Conservation (phyloP, 805 yeast genomes). For the Yarrowia deformans region DNA sequence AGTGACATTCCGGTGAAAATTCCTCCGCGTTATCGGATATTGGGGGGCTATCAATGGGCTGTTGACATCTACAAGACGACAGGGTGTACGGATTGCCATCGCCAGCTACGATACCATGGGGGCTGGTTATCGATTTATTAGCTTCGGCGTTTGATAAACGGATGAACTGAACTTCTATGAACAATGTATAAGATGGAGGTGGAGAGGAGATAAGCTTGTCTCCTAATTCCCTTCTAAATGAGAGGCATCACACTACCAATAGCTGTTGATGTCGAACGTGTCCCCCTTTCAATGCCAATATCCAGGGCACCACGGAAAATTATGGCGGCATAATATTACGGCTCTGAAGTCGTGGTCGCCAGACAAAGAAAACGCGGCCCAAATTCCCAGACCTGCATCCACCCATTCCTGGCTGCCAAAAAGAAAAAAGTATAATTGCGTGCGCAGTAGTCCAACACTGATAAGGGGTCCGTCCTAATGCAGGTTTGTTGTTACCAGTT, state of each 20-base stretch:
- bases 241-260: not conserved
- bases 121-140: not conserved
- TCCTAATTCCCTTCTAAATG: not conserved
- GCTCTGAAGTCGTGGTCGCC: not conserved
- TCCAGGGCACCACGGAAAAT: not conserved
- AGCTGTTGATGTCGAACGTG: not conserved
- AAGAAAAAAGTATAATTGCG: conserved; percentile 13
- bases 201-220: conserved; percentile 1
- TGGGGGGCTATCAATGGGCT: too few species aligned
- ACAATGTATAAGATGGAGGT: not conserved
- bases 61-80: not conserved
- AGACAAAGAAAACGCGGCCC: conserved; percentile 21
- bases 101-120: not conserved
- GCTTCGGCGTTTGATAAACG: conserved; percentile 5
- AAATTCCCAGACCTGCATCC: conserved; percentile 2
- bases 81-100: not conserved
- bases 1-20: not conserved
- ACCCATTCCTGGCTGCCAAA: conserved; percentile 31
- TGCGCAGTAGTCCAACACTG: conserved; percentile 12
- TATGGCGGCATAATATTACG: not conserved
- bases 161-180: not conserved
- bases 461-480: conserved; percentile 28
- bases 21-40: not conserved
- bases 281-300: conserved; percentile 7
- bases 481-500: conserved; percentile 10